Evolutionary conservation across 345 rosid species (phyloP).

Genomic region (Citrus reticulata): DNA sequence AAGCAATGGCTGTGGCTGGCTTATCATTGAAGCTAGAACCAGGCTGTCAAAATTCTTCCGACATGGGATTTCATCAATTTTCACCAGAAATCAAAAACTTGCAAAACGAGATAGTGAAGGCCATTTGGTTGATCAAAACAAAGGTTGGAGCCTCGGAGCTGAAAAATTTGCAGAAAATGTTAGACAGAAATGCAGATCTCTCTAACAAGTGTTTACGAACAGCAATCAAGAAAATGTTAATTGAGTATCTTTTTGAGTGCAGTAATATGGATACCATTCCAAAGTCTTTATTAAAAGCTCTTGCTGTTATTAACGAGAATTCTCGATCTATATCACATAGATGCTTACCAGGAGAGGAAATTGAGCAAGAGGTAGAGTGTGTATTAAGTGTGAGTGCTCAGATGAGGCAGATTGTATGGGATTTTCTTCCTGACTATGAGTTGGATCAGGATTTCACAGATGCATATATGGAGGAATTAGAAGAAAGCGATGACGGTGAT

Average conservation of each 20-base stretch:
- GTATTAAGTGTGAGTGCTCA: conserved; percentile 70
- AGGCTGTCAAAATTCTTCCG: conserved; percentile 27
- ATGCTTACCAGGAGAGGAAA: conserved; percentile 36
- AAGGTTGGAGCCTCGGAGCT: conserved; percentile 50
- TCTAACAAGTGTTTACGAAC: conserved; percentile 42
- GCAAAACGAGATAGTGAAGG: conserved; percentile 73
- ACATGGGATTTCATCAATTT: conserved; percentile 37
- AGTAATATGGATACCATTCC: conserved; percentile 62
- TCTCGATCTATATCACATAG: conserved; percentile 24
- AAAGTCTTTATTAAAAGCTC: conserved; percentile 51
- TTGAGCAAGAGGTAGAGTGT: conserved; percentile 68
- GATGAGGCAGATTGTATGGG: conserved; percentile 58
- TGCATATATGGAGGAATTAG: conserved; percentile 74
- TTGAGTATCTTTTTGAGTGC: conserved; percentile 71
- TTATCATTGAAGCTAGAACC: conserved; percentile 48
- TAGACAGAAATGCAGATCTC: conserved; percentile 49
- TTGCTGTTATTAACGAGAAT: conserved; percentile 52
- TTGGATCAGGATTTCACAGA: conserved; percentile 56
- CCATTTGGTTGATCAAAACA: conserved; percentile 47
- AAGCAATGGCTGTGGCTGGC: conserved; percentile 63
- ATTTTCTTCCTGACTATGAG: conserved; percentile 49
- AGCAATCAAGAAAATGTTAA: conserved; percentile 51
- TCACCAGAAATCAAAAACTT: conserved; percentile 49
- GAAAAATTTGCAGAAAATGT: conserved; percentile 45
- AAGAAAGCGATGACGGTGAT: conserved; percentile 53